Conservation (phyloP, 768 basidiomycete genomes). For the Termitomyces sp. region DNA sequence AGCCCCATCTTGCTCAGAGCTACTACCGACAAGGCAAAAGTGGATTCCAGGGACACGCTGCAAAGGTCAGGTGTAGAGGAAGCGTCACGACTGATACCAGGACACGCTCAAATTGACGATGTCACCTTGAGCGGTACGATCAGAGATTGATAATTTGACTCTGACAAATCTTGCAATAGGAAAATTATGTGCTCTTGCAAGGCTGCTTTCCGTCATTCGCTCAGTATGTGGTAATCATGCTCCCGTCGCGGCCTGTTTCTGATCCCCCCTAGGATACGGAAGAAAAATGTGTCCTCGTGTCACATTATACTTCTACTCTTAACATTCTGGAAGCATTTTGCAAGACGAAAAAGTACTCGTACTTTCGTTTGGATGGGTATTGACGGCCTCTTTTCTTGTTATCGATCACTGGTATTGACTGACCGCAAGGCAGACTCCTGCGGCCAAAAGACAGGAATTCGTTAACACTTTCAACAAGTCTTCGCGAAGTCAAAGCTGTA, state of each 20-base stretch:
- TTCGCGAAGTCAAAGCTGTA: slow-evolving; percentile 67
- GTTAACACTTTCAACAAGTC: slow-evolving; percentile 88
- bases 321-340: slow-evolving; percentile 89
- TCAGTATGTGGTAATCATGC: slow-evolving; percentile 33
- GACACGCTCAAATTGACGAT: slow-evolving; percentile 57
- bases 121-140: slow-evolving; percentile 74
- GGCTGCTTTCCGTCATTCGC: slow-evolving; percentile 54
- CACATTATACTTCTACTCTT: slow-evolving; percentile 94
- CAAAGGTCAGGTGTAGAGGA: slow-evolving; percentile 50
- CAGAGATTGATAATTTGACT: neutral
- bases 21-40: slow-evolving; percentile 59
- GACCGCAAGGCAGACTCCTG: slow-evolving; percentile 58
- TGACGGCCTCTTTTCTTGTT: slow-evolving; percentile 2
- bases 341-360: slow-evolving; percentile 68
- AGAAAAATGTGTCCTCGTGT: slow-evolving; percentile 94
- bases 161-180: slow-evolving; percentile 38
- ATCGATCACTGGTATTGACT: neutral
- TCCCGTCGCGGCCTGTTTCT: neutral
- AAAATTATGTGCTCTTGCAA: slow-evolving; percentile 65
- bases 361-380: slow-evolving; percentile 85
- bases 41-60: slow-evolving; percentile 31
- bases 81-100: slow-evolving; percentile 59
- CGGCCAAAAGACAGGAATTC: slow-evolving; percentile 74
- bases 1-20: slow-evolving; percentile 85
- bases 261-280: slow-evolving; percentile 52